Conservation (phyloP, 106 monocot species). For the Vanilla planifolia region DNA sequence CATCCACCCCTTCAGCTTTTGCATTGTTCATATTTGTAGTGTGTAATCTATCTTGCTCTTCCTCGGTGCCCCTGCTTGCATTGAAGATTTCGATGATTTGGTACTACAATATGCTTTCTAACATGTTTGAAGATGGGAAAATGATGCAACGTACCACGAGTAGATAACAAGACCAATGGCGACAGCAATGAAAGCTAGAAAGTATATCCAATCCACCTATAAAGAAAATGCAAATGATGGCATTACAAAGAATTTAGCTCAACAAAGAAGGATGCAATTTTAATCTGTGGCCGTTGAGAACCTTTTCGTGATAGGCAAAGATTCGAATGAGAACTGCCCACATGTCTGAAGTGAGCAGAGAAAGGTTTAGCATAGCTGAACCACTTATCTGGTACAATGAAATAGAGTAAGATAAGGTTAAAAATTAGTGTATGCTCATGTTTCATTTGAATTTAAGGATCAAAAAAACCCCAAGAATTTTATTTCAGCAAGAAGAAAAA, state of each 20-base stretch:
- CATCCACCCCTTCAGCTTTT: conserved; percentile 17
- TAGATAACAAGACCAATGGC: conserved; percentile 59
- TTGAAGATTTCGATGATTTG: background rate
- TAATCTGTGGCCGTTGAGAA: conserved; percentile 4
- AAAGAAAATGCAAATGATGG: conserved; percentile 1
- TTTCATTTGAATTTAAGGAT: no score
- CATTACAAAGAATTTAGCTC: background rate
- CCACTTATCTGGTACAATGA: conserved; percentile 57
- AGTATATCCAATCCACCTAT: conserved; percentile 94
- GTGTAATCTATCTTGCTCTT: conserved; percentile 15
- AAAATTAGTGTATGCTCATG: no score
- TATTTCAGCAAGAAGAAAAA: no score
- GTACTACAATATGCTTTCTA: background rate
- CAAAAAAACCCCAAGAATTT: no score
- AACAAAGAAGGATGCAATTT: background rate
- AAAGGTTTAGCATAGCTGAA: conserved; percentile 88
- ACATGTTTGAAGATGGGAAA: background rate
- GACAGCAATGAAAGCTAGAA: conserved; percentile 68
- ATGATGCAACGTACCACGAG: conserved; percentile 42
- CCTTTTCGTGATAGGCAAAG: conserved; percentile 91
- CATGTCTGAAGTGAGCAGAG: conserved; percentile 91
- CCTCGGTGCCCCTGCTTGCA: conserved; percentile 16
- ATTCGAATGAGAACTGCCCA: conserved; percentile 92
- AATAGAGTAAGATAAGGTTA: background rate
- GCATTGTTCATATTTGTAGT: conserved; percentile 5